These are phyloP conservation scores for Didymella sp. DNA, from an alignment of 2,329 filamentous ascomycete genomes.

Conservation along the genomic window DNA sequence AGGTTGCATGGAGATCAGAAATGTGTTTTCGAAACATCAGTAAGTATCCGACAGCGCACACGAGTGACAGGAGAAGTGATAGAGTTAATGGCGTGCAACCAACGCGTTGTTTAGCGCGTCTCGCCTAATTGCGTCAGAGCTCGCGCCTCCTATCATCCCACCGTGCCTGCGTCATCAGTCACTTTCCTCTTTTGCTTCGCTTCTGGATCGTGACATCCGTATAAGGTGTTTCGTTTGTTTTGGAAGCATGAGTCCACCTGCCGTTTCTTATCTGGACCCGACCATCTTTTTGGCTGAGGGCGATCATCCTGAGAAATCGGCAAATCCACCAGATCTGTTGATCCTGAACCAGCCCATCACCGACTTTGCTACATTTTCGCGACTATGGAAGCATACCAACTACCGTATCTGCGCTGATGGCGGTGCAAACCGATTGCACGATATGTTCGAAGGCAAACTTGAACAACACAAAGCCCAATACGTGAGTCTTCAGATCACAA, in stretches of 20 bases:
- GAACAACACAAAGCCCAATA: constrained; percentile 34
- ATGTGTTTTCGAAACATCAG: background rate
- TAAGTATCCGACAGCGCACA: background rate
- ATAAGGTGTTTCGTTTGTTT: background rate
- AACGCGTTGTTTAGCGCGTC: constrained; percentile 3
- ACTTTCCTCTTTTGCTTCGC: constrained; percentile 4
- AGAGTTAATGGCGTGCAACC: background rate
- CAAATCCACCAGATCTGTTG: constrained; percentile 44
- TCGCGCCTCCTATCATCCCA: constrained; percentile 1
- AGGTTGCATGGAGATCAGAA: background rate
- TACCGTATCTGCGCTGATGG: constrained; percentile 86
- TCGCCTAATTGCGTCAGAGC: constrained; percentile 12
- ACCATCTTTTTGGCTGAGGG: constrained; percentile 37
- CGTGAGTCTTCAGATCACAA: constrained; percentile 30
- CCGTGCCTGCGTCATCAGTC: background rate
- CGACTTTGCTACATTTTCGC: constrained; percentile 58
- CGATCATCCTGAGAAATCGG: constrained; percentile 25
- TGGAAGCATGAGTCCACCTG: constrained; percentile 24
- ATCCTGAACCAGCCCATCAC: constrained; percentile 56
- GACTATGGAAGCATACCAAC: constrained; percentile 61
- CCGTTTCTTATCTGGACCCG: constrained; percentile 29
- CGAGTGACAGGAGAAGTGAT: background rate
- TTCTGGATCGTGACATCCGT: background rate
- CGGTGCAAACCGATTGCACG: constrained; percentile 78
- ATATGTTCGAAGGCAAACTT: constrained; percentile 52